Base-by-base conservation (phyloP, 768 basidiomycete genomes). In the Leccinum ochraceum region DNA sequence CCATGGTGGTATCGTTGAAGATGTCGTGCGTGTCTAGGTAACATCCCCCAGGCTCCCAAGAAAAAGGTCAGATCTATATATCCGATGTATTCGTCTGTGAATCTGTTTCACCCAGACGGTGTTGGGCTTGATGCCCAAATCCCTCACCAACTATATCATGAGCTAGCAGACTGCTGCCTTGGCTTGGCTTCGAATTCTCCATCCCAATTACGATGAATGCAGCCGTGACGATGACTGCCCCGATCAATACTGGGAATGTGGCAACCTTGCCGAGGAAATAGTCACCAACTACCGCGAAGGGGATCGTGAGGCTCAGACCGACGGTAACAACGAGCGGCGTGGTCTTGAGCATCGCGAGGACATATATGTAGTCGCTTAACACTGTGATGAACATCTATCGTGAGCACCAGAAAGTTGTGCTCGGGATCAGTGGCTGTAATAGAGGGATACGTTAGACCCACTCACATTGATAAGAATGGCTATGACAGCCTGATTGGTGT, bases 261-360 rank as follows among this genome's bases (percentile, higher is more conserved):
- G 86, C 79, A 32, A 87, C 79, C 44, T 80, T 83, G 22, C 84
- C 79, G 3, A 92, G 78, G 58, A 88, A 71, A 60, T 86, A 77
- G 67, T 97, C 95, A 14, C 95, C 95, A 9, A 90, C 54, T 53
- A 98, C 86, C 6, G 97, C 94, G 55, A 95, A 79, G 5, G 95
- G 96, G 72, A 98, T 97, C 1, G 97, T 97, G 14, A 98, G 82
- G 59, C 90, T 93, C 9, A 98, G 81, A 28, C 96, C 96, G 57
- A 98, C 80, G 1, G 96, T 98, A 17, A 91, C 95, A 20, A 97
- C 92, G 13, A 95, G 78, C 1, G 95, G 95, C 1, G 95, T 95
- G 7, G 96, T 99, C 78, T 95, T 96, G 63, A 99, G 85, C 94
- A 98, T 96, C 3, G 95, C 90, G 20, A 93, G 70, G 30, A 93